Evolutionary conservation across 2,329 filamentous ascomycete species (phyloP).

Genomic region (Eurotiales sp.): DNA sequence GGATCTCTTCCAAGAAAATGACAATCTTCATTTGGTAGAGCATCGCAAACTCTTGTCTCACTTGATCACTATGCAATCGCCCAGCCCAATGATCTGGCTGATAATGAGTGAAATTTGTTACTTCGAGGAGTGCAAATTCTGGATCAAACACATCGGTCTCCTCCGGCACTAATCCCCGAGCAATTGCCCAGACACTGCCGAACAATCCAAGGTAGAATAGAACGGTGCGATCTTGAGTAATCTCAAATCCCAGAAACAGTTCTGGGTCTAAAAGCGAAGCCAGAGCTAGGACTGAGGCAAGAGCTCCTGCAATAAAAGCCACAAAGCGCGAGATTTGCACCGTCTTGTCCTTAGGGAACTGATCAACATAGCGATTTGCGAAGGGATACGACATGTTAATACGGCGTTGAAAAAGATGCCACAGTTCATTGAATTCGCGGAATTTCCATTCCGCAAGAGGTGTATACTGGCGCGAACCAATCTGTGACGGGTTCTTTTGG

Average conservation of each 20-base stretch:
- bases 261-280: slow-evolving; percentile 87
- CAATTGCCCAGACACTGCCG: slow-evolving; percentile 76
- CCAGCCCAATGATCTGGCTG: slow-evolving; percentile 84
- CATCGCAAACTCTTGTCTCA: slow-evolving; percentile 82
- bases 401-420: slow-evolving; percentile 84
- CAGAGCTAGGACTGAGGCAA: slow-evolving; percentile 79
- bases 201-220: slow-evolving; percentile 87
- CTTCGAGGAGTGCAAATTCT: slow-evolving; percentile 79
- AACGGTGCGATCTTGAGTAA: slow-evolving; percentile 81
- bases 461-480: slow-evolving; percentile 87
- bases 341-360: slow-evolving; percentile 93
- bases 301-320: slow-evolving; percentile 79
- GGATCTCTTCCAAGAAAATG: slow-evolving; percentile 86
- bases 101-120: slow-evolving; percentile 91
- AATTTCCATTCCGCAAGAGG: slow-evolving; percentile 97
- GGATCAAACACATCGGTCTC: slow-evolving; percentile 90
- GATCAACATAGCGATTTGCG: slow-evolving; percentile 85
- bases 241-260: slow-evolving; percentile 84
- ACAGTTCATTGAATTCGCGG: slow-evolving; percentile 93
- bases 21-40: slow-evolving; percentile 90
- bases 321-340: slow-evolving; percentile 80
- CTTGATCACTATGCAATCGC: slow-evolving; percentile 87
- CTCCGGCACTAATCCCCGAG: slow-evolving; percentile 78
- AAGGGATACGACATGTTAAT: slow-evolving; percentile 94
- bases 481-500: slow-evolving; percentile 83